Evolutionary conservation across 352 stramenopile species (phyloP).

Genomic region (Globisporangium barbulae): DNA sequence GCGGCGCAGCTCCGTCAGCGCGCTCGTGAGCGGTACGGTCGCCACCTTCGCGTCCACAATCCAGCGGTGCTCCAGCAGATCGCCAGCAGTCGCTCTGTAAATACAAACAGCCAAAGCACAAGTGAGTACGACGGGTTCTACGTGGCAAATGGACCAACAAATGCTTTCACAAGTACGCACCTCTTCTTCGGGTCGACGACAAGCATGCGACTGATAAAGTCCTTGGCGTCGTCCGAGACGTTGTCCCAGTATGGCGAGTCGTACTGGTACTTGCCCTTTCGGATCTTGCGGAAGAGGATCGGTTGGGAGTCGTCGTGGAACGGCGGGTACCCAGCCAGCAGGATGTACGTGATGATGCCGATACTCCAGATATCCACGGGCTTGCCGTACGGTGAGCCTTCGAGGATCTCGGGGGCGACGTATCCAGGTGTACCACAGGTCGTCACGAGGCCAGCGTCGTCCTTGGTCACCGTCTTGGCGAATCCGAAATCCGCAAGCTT

Average conservation of each 20-base stretch:
- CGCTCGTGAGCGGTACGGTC: conserved; percentile 69
- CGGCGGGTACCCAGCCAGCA: conserved; percentile 80
- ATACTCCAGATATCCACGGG: conserved; percentile 89
- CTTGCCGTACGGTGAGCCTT: conserved; percentile 68
- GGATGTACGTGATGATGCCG: conserved; percentile 87
- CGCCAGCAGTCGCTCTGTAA: conserved; percentile 37
- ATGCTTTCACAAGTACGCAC: conserved; percentile 20
- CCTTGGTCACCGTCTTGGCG: conserved; percentile 78
- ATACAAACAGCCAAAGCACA: neutral
- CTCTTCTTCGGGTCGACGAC: conserved; percentile 78
- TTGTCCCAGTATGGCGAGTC: conserved; percentile 90
- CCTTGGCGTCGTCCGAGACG: conserved; percentile 86
- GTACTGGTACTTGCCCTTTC: conserved; percentile 84
- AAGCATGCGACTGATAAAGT: conserved; percentile 87
- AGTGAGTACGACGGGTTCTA: neutral
- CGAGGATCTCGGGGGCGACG: conserved; percentile 77
- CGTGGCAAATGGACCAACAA: neutral
- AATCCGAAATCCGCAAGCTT: conserved; percentile 94
- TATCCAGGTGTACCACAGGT: conserved; percentile 79
- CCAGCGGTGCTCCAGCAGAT: conserved; percentile 75
- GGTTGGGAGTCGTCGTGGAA: conserved; percentile 95
- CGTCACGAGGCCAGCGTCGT: conserved; percentile 58
- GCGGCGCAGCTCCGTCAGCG: conserved; percentile 69
- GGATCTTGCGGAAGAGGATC: conserved; percentile 89
- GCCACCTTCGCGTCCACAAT: conserved; percentile 67